phyloP scores from a whole-genome alignment of 805 yeast species.

The Kluyveromyces lactis region DNA sequence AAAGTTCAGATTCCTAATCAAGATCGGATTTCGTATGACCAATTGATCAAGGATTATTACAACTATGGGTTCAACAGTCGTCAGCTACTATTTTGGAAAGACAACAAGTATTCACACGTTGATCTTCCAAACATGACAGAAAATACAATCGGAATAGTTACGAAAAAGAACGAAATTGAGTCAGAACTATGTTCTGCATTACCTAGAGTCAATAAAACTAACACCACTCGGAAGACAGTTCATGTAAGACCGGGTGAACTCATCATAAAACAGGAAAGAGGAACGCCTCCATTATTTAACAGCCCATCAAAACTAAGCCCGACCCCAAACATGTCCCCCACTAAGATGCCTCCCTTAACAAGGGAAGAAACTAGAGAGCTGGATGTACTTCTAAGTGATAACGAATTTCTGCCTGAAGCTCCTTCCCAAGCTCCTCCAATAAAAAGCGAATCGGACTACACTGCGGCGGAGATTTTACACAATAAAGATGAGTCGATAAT shows the following conservation, averaged over 20 bases:
- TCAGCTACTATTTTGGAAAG: constrained; percentile 2
- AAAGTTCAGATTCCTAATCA: constrained; percentile 4
- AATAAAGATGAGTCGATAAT: constrained; percentile 20
- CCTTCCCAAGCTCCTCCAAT: neutral
- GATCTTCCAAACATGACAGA: neutral
- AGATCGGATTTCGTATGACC: constrained; percentile 3
- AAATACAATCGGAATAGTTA: neutral
- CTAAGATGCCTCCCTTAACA: constrained; percentile 1
- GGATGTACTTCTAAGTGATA: constrained; percentile 1
- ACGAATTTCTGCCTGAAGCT: neutral
- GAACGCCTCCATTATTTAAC: neutral
- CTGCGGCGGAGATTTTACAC: constrained; percentile 29
- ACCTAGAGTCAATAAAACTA: neutral
- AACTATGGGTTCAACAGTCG: neutral
- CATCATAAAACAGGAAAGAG: neutral
- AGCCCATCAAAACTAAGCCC: neutral
- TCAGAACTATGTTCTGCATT: neutral
- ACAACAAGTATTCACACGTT: neutral
- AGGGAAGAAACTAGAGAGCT: constrained; percentile 1
- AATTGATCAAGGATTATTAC: constrained; percentile 1
- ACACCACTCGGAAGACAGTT: neutral
- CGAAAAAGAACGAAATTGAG: neutral
- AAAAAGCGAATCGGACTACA: constrained; percentile 14
- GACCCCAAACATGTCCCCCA: neutral
- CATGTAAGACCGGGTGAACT: neutral